These are phyloP conservation scores for Vickermania ingenoplastis DNA, from an alignment of 208 protist species.

Conservation along the genomic window DNA sequence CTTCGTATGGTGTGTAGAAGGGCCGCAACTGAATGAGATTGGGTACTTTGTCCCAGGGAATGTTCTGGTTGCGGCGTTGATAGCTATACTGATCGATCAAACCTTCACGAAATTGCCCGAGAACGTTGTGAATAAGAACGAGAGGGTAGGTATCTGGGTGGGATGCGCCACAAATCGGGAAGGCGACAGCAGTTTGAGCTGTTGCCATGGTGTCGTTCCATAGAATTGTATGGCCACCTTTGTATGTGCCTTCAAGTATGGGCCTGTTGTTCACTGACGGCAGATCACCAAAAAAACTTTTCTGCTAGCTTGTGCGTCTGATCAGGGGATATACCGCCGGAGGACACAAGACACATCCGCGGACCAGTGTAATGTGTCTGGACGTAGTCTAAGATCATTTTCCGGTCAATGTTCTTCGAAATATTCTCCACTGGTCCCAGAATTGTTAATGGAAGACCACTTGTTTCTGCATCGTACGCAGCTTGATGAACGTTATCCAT, in stretches of 20 bases:
- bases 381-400: constrained; percentile 90
- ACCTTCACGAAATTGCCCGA: constrained; percentile 89
- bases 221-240: constrained; percentile 57
- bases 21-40: constrained; percentile 71
- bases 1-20: constrained; percentile 89
- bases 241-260: constrained; percentile 39
- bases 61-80: constrained; percentile 56
- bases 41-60: constrained; percentile 53
- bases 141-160: constrained; percentile 90
- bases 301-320: constrained; percentile 86
- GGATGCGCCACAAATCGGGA: constrained; percentile 75
- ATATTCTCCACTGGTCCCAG: constrained; percentile 97
- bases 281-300: constrained; percentile 83
- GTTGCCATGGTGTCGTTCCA: constrained; percentile 75
- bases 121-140: constrained; percentile 90
- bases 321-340: constrained; percentile 93
- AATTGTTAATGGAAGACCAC: constrained; percentile 94
- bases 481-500: constrained; percentile 96
- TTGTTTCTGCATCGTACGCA: constrained; percentile 87
- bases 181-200: constrained; percentile 73
- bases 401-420: constrained; percentile 70
- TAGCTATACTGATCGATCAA: constrained; percentile 58
- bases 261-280: constrained; percentile 55
- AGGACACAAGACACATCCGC: constrained; percentile 94
- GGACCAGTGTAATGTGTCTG: constrained; percentile 94